Evolutionary conservation across 2,329 filamentous ascomycete genomes (phyloP).

Genomic region (Thielaviopsis cerberus): DNA sequence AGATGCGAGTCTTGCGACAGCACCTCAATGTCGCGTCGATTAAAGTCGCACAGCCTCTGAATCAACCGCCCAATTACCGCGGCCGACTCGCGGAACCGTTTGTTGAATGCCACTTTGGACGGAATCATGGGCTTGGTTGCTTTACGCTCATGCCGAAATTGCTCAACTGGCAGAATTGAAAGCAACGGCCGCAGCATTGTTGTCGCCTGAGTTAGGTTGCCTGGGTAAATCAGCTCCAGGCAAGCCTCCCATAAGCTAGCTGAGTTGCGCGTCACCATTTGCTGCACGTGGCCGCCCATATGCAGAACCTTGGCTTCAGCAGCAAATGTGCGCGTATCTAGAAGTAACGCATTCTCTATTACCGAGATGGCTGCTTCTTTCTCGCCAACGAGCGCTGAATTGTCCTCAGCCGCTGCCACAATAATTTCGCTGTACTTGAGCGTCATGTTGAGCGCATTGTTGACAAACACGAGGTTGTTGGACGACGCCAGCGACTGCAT

Average conservation of each 20-base stretch:
- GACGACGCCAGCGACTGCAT: conserved; percentile 24
- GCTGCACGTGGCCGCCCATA: conserved; percentile 40
- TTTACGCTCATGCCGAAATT: conserved; percentile 40
- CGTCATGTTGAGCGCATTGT: conserved; percentile 46
- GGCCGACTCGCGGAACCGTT: conserved; percentile 38
- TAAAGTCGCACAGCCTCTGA: conserved; percentile 61
- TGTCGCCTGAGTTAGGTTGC: conserved; percentile 54
- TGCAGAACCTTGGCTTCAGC: conserved; percentile 39
- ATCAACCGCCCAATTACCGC: conserved; percentile 53
- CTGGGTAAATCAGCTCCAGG: conserved; percentile 45
- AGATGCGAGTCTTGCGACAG: conserved; percentile 51
- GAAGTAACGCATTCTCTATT: conserved; percentile 35
- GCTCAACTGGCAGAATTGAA: conserved; percentile 56
- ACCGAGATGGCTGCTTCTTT: conserved; percentile 20
- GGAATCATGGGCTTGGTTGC: conserved; percentile 22
- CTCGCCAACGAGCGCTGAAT: conserved; percentile 19
- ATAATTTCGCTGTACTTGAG: conserved; percentile 45
- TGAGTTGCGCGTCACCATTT: conserved; percentile 51
- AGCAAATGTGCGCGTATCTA: conserved; percentile 26
- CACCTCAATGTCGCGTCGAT: conserved; percentile 44
- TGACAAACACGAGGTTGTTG: conserved; percentile 42
- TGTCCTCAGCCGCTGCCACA: conserved; percentile 29
- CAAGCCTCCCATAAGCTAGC: conserved; percentile 63
- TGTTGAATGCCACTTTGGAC: conserved; percentile 56
- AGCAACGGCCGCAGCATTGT: conserved; percentile 53